Base-by-base conservation (phyloP, 495 filamentous ascomycete species). In the Cercophora sp. region DNA sequence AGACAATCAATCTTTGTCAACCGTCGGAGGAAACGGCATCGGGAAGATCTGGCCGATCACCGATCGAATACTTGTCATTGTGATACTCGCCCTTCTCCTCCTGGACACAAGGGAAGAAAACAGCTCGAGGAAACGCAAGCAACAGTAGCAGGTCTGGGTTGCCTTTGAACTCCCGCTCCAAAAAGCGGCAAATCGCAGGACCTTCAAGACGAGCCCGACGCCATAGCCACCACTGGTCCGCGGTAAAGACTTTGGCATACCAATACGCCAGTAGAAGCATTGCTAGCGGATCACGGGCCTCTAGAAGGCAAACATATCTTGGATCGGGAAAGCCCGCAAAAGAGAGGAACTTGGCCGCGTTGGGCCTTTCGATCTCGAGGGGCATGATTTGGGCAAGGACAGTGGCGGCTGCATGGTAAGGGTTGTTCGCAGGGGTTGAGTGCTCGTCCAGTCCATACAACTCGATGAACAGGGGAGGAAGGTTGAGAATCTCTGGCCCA, bases 141-240 rank as follows among this genome's bases (percentile, higher is more conserved):
- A 47, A 16, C 27, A 19, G 26, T 16, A 47, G 22, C 11, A 47
- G 25, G 26, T 34, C 11, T 19, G 44, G 27, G 25, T 47, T 27
- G 5, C 19, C 16, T 16, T 11, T 11, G 22, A 47, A 47, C 13
- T 4, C 27, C 11, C 9, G 9, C 26, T 32, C 44, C 9, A 47
- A 20, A 8, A 47, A 31, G 4, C 16, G 16, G 27, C 44, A 47
- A 6, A 47, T 16, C 20, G 44, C 44, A 8, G 44, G 44, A 0
- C 44, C 44, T 16, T 47, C 44, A 22, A 29, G 8, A 5, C 31
- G 18, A 18, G 15, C 44, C 9, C 44, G 24, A 16, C 44, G 25
- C 26, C 26, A 47, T 9, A 47, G 31, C 44, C 44, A 47, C 44
- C 44, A 47, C 13, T 47, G 26, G n/a, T 47, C 15, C 2, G 27